Conservation (phyloP, 108 stramenopile genomes). For the Pseudonitzschia multistriata region DNA sequence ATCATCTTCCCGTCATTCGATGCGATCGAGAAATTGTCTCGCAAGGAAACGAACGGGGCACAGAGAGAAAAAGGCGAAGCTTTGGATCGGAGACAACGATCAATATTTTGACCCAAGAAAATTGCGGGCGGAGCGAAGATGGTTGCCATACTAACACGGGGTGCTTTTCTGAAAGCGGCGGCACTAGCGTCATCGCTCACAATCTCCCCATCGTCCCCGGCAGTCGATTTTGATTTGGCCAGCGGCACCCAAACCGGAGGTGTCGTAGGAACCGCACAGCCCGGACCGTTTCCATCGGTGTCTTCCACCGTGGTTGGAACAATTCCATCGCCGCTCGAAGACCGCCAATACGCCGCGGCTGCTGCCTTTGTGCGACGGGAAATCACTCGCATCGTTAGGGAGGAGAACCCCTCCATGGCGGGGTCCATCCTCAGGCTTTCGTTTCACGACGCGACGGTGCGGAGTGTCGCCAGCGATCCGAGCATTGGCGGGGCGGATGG, state of each 20-base stretch:
- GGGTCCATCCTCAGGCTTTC: conserved; percentile 51
- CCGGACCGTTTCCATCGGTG: not conserved
- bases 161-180: conserved; percentile 1
- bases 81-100: too few species aligned
- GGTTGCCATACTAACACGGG: not conserved
- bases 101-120: too few species aligned
- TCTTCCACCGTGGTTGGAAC: not conserved
- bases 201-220: not conserved
- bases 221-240: not conserved
- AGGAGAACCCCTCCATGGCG: conserved; percentile 29
- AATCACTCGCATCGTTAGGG: conserved; percentile 1
- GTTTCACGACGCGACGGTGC: conserved; percentile 61
- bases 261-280: not conserved
- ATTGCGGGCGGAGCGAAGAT: not conserved
- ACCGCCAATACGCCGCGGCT: not conserved
- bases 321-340: not conserved
- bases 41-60: too few species aligned
- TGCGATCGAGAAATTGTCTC: too few species aligned
- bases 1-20: too few species aligned
- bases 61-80: too few species aligned
- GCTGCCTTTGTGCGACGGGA: not conserved
- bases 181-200: not conserved
- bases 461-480: conserved; percentile 17
- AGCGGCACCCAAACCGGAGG: not conserved
- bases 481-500: conserved; percentile 51